Evolutionary conservation across 371 early-diverging fungal genomes (phyloP).

Genomic region (Lichtheimia ramosa): DNA sequence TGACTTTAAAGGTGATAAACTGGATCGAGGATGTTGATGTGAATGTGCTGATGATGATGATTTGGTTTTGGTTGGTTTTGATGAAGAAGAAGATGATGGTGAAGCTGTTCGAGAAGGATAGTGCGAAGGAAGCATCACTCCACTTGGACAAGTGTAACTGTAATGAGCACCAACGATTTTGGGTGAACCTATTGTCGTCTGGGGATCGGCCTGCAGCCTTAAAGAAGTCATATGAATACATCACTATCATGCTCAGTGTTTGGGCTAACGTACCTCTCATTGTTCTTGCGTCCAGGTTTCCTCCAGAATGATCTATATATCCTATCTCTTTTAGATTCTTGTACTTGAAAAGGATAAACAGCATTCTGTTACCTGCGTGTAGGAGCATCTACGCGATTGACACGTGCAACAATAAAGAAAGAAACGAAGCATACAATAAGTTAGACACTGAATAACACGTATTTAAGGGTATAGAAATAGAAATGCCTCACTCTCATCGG

Average conservation of each 20-base stretch:
- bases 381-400: conserved; percentile 2
- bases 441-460: too few species aligned
- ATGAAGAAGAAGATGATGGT: conserved; percentile 4
- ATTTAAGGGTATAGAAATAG: too few species aligned
- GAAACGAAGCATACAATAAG: too few species aligned
- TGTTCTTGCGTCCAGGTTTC: conserved; percentile 37
- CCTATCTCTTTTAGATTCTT: too few species aligned
- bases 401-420: too few species aligned
- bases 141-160: conserved; percentile 39
- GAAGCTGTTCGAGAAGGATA: not conserved
- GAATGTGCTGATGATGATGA: not conserved
- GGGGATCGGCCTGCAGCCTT: conserved; percentile 24
- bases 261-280: conserved; percentile 38
- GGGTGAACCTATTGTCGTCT: conserved; percentile 8
- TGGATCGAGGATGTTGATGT: conserved; percentile 13
- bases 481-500: too few species aligned
- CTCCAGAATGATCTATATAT: conserved; percentile 47
- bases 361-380: conserved; percentile 3
- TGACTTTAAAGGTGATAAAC: conserved; percentile 38
- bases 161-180: conserved; percentile 45
- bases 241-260: not conserved
- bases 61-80: conserved; percentile 15
- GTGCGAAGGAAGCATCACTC: conserved; percentile 8
- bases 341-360: too few species aligned
- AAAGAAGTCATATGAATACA: conserved; percentile 22